Evolutionary conservation across 2,329 filamentous ascomycete genomes (phyloP), one percentile per base, ranked within the genome.

Genomic region (Fusarium irregulare): DNA sequence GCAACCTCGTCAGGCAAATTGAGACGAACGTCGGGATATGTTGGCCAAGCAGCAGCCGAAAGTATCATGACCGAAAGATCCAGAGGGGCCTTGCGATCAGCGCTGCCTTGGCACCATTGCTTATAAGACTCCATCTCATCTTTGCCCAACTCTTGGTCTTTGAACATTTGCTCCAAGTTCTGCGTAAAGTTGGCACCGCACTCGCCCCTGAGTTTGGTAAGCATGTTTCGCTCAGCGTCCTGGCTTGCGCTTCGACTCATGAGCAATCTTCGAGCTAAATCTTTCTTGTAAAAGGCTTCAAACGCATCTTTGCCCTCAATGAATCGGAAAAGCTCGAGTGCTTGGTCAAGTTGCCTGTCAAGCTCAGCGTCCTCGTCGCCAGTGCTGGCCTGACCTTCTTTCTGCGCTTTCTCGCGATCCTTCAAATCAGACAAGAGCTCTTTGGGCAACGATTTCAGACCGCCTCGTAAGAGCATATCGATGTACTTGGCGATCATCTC

Each of bases 401-500:
- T 88, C 76, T 89, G 88, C 13, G 87, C 87, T 42, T 83, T 82
- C 8, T 83, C 82, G 6, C 86, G 82, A 74, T 90, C 89, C 66
- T 87, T 87, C 41, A 80, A 78, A 71, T 91, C 88, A 1, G 90
- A 88, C 3, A 90, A 83, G 11, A 95, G 83, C 23, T 88, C 87
- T 46, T 89, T 86, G 2, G 93, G 93, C 11, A 97, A 87, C 1
- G 92, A 91, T 79, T 97, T 98, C 48, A 95, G 86, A 2, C 96
- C 97, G 51, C 93, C 93, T 58, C 94, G 90, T 32, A 99, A 86
- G 21, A 99, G 85, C 82, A 92, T 86, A 80, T 99, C 96, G 66
- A 99, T 92, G 75, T 98, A 94, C 80, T 98, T 98, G 30, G 96
- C 97, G 73, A 98, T 97, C 94, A 98, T 97, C 83, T 99, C 96